Evolutionary conservation across 495 filamentous ascomycete species (phyloP).

Genomic region (Collariella sp.): DNA sequence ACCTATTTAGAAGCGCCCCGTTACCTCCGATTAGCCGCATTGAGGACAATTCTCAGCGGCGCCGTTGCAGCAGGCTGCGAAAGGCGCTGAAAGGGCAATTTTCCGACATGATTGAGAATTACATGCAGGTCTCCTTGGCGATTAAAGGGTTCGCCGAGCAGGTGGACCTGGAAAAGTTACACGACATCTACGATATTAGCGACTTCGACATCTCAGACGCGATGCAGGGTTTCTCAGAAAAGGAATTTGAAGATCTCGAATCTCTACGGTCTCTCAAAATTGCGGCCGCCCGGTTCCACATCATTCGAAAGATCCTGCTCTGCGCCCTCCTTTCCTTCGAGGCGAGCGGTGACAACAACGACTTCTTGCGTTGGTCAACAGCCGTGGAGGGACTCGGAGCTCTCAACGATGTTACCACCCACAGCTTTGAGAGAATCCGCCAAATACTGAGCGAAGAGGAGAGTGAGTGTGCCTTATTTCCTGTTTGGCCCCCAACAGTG

Average conservation of each 20-base stretch:
- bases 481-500: not conserved
- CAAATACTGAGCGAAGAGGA: slow-evolving; percentile 75
- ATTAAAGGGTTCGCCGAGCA: slow-evolving; percentile 67
- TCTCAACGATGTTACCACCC: slow-evolving; percentile 50
- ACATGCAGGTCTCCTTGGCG: slow-evolving; percentile 54
- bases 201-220: slow-evolving; percentile 65
- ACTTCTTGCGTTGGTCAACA: slow-evolving; percentile 70
- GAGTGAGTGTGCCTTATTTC: slow-evolving; percentile 43
- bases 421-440: slow-evolving; percentile 48
- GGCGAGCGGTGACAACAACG: slow-evolving; percentile 71
- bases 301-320: slow-evolving; percentile 69
- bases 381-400: slow-evolving; percentile 67
- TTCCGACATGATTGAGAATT: slow-evolving; percentile 57
- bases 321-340: slow-evolving; percentile 81
- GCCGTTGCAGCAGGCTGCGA: slow-evolving; percentile 71
- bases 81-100: slow-evolving; percentile 61
- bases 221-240: slow-evolving; percentile 49
- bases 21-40: slow-evolving; percentile 76
- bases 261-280: slow-evolving; percentile 73
- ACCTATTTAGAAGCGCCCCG: slow-evolving; percentile 62
- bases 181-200: slow-evolving; percentile 86
- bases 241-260: slow-evolving; percentile 62
- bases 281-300: slow-evolving; percentile 68
- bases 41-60: slow-evolving; percentile 66
- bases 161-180: slow-evolving; percentile 76